Base-by-base conservation (phyloP, 768 basidiomycete genomes). In the Hirschioporus abietinus region DNA sequence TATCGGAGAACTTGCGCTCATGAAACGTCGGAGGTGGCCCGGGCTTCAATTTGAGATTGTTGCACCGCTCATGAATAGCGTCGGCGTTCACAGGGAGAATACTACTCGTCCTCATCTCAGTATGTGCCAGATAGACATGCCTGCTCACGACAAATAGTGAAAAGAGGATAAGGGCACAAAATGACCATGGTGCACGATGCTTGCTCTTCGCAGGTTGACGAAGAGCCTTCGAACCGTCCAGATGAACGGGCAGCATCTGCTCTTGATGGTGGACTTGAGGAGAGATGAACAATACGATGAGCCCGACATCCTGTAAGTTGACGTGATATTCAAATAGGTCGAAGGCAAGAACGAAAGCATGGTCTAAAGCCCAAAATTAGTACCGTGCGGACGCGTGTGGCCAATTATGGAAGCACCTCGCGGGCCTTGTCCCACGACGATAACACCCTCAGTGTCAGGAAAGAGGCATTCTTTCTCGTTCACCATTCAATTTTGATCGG, bases 1-100 rank as follows among this genome's bases (percentile, higher is more conserved):
- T 79, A 71, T 90, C 88, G 18, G 86, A 88, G 60, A 25, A 15
- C 10, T 12, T 18, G 24, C 60, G 24, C 10, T 25, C 15, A 15
- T 34, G 10, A 15, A 61, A 61, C 24, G 15, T 12, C 3, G 60
- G 18, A 15, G 60, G 60, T 18, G 60, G 60, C 2, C 60, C 60
- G 10, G 60, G 60, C 17, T 25, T 25, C 10, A 34, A 17, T 15
- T 61, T 61, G 25, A 61, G 60, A 24, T 61, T 25, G 24, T 24
- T 15, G 23, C 60, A 61, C 4, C 42, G 42, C 4, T 12, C 42
- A 12, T 52, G 42, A 3, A 20, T 52, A 15, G 42, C 42, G 20
- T 3, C 42, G 20, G 42, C 42, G 42, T 52, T 12, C 42, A 20
- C 42, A 52, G 42, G 42, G 20, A 52, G 30, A 8, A 52, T 3